Evolutionary conservation across 2,329 filamentous ascomycete genomes (phyloP), one percentile per base, ranked within the genome.

Genomic region (Achaetomium macrosporum): DNA sequence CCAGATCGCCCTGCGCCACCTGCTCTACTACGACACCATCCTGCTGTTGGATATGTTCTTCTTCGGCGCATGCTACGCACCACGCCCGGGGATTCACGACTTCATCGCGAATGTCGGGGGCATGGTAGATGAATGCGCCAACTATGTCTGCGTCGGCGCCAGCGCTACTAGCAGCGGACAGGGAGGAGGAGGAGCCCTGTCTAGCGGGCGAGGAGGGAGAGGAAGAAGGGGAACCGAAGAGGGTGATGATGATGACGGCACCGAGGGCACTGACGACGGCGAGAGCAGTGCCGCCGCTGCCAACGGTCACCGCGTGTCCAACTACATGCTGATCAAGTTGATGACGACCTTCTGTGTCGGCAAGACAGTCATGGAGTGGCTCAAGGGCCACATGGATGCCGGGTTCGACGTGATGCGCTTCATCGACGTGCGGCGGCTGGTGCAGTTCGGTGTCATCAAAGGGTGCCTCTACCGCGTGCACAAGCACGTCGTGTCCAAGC

Each of bases 371-470:
- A 87, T 87, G 65, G 88, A 92, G 66, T 97, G 90, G 89, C 84
- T 93, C 60, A 78, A 87, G 54, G 76, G 84, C 31, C 87, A 95
- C 68, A 79, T 83, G 59, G 81, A 85, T 39, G 73, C 75, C 42
- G 82, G 81, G 0, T 76, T 84, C 56, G 77, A 83, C 54, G 77
- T 87, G 37, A 76, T 96, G 9, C 75, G 79, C 12, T 85, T 85
- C 64, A 83, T 99, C 53, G 93, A 99, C 67, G 83, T 96, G 51
- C 83, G 93, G 12, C 85, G 93, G 29, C 85, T 99, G 58, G 89
- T 97, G 58, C 95, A 95, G 54, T 99, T 97, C 64, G 93, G 92
- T 53, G 81, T 96, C 54, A 95, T 97, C 68, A 97, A 97, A 71
- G 91, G 92, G 15, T 88, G 95, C 61, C 72, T 99, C 20, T 96